These are phyloP conservation scores for Cladosporium oxysporum DNA, from an alignment of 2,329 filamentous ascomycete species.

Conservation along the genomic window DNA sequence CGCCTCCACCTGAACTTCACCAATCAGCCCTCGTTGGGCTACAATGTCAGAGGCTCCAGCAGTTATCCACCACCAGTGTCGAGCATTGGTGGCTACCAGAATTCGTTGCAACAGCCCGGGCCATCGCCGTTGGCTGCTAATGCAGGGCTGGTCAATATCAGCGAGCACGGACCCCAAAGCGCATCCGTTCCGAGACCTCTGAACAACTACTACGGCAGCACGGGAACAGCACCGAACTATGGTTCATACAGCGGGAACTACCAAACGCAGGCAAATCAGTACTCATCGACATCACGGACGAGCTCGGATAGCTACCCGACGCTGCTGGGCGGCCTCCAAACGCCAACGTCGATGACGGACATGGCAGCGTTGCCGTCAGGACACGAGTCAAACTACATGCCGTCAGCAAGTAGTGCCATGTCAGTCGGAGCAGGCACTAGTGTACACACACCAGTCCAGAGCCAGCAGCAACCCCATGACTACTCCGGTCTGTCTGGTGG, in stretches of 20 bases:
- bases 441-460: slow-evolving; percentile 17
- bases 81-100: slow-evolving; percentile 15
- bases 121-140: slow-evolving; percentile 19
- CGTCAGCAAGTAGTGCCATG: slow-evolving; percentile 14
- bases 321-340: slow-evolving; percentile 17
- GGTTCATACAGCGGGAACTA: slow-evolving; percentile 20
- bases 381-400: slow-evolving; percentile 18
- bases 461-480: slow-evolving; percentile 16
- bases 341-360: slow-evolving; percentile 20
- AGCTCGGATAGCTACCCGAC: slow-evolving; percentile 18
- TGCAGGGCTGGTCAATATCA: slow-evolving; percentile 18
- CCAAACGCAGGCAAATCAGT: slow-evolving; percentile 6
- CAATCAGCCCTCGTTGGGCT: slow-evolving; percentile 12
- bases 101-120: slow-evolving; percentile 20
- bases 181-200: slow-evolving; percentile 18
- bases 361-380: slow-evolving; percentile 15
- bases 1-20: slow-evolving; percentile 14
- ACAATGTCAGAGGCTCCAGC: slow-evolving; percentile 19
- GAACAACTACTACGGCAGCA: slow-evolving; percentile 21
- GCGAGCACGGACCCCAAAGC: slow-evolving; percentile 17
- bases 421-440: slow-evolving; percentile 17
- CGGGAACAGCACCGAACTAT: slow-evolving; percentile 15
- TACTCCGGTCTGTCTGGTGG: slow-evolving; percentile 13
- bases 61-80: slow-evolving; percentile 16
- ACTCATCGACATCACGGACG: slow-evolving; percentile 19